Evolutionary conservation across 108 stramenopile genomes (phyloP).

Genomic region (Nannochloropsis salina): DNA sequence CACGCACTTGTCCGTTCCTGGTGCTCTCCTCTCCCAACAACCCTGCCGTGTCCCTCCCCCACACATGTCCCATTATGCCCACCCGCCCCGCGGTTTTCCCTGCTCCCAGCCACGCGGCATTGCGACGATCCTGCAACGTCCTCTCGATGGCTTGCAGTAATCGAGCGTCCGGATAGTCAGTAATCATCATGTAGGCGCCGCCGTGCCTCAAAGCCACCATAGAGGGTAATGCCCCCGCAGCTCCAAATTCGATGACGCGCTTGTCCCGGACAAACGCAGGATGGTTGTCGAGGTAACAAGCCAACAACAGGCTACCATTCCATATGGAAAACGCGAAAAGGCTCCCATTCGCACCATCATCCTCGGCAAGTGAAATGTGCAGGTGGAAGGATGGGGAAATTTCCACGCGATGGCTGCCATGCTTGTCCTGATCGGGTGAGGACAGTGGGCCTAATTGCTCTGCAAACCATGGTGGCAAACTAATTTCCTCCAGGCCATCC

Average conservation of each 20-base stretch:
- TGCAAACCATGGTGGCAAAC: too few species aligned
- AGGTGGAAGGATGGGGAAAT: not conserved
- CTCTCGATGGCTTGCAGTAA: not conserved
- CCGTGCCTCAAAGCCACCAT: not conserved
- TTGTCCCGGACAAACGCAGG: not conserved
- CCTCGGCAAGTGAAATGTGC: not conserved
- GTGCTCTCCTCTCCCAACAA: not conserved
- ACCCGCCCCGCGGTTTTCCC: not conserved
- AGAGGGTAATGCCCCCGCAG: not conserved
- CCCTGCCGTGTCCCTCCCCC: not conserved
- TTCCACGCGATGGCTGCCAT: not conserved
- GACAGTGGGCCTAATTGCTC: not conserved
- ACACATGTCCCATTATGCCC: not conserved
- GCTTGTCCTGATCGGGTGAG: not conserved
- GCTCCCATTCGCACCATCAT: not conserved
- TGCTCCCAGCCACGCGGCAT: not conserved
- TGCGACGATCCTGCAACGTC: not conserved
- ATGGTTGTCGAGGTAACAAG: not conserved
- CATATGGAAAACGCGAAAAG: not conserved
- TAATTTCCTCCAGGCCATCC: too few species aligned
- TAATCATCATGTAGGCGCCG: not conserved
- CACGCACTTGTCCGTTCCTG: not conserved
- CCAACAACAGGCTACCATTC: not conserved
- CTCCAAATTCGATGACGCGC: constrained; percentile 16
- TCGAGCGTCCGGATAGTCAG: not conserved